Evolutionary conservation across 768 basidiomycete species (phyloP), one percentile per base, ranked within the genome.

Genomic region (Suillus paluster): DNA sequence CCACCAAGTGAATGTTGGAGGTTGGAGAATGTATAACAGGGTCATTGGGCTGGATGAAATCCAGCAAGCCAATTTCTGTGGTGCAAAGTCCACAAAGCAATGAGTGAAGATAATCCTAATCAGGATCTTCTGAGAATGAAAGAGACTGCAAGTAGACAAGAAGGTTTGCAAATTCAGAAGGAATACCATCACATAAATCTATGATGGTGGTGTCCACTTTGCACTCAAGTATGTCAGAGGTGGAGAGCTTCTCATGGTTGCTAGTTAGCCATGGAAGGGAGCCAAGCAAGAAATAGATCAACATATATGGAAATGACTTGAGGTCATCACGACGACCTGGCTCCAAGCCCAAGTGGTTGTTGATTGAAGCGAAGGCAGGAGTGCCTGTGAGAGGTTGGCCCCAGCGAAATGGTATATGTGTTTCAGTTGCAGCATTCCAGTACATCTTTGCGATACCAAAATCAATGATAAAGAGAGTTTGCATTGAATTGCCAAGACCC

Each of bases 301-400:
- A n/a, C 49, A 33, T 50, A 17, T 50, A 50, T 15, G 49, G 7
- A 9, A 50, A 17, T 9, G 7, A 50, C 33, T 50, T 14, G 19
- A 50, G 25, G 19, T 50, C 21, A 11, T 15, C 58, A n/a, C 56
- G 65, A 41, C 17, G 7, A 41, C 41, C 41, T 17, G 17, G 41
- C 17, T 41, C 41, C 17, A 41, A 19, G 17, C 64, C 52, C 58
- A 63, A 60, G 33, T 62, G 38, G 57, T 63, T 50, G 52, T 38
- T 65, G 17, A 33, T 50, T 25, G 49, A 50, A 19, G 49, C 21
- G 7, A 50, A 50, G 2, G 49, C 49, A 10, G 49, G 49, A 14
- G 21, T 50, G 49, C 49, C 21, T 14, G 33, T 50, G 21, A 50
- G 33, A 25, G 9, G 49, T 25, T 23, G 49, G n/a, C 41, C 41